phyloP scores from a whole-genome alignment of 225 moss, liverwort and hornwort genomes.

The Rhytidiadelphus loreus region DNA sequence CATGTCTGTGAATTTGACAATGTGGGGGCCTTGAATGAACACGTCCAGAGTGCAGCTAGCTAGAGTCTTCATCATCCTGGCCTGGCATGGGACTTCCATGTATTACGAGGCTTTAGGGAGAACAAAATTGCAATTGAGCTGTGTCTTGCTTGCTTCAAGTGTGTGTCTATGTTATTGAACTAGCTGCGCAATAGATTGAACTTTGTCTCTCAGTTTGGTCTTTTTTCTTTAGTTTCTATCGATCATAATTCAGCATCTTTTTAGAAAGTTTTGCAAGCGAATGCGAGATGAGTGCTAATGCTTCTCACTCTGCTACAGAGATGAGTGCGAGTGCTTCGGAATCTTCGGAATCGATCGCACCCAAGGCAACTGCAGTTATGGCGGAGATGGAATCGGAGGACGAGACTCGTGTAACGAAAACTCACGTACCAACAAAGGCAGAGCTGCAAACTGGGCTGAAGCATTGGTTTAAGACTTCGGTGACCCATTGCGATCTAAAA shows the following conservation, averaged over 20 bases:
- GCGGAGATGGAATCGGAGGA: background rate
- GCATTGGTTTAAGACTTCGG: background rate
- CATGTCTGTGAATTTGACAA: background rate
- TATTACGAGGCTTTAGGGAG: background rate
- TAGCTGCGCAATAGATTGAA: too few species aligned
- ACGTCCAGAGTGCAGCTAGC: background rate
- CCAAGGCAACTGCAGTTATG: background rate
- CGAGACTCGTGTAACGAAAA: background rate
- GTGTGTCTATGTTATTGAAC: background rate
- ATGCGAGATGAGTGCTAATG: background rate
- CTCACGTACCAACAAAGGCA: background rate
- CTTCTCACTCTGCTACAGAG: background rate
- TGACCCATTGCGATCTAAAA: background rate
- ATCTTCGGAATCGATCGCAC: too few species aligned
- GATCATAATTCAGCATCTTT: background rate
- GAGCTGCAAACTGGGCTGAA: background rate
- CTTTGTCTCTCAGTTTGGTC: too few species aligned
- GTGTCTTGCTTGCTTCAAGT: background rate
- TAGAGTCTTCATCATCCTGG: background rate
- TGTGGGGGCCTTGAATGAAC: background rate
- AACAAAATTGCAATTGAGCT: background rate
- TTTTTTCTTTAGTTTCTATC: background rate
- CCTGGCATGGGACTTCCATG: background rate
- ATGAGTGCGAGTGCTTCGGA: background rate
- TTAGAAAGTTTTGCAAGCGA: background rate